Conservation (phyloP, 768 basidiomycete species). For the Mycena floridula region DNA sequence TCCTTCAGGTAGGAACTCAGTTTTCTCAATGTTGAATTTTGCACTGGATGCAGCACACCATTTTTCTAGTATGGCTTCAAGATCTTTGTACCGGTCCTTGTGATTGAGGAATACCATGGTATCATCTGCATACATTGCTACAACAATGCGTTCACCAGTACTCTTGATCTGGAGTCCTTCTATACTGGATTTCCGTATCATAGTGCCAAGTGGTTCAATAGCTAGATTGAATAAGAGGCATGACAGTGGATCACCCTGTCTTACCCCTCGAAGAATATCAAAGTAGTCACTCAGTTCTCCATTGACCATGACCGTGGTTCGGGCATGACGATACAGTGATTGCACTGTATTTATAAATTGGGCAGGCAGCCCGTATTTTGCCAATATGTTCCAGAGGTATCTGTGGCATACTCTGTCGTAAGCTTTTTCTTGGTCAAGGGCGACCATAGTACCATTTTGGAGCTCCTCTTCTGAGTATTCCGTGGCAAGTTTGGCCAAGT, state of each 20-base stretch:
- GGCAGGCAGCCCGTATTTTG: background rate
- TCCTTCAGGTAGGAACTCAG: conserved; percentile 23
- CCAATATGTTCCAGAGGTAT: background rate
- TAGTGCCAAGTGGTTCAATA: too few species aligned
- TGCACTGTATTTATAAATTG: background rate
- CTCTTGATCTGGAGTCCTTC: background rate
- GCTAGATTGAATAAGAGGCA: too few species aligned
- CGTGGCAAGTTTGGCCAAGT: background rate
- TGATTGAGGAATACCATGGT: too few species aligned
- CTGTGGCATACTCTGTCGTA: too few species aligned
- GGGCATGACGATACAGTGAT: background rate
- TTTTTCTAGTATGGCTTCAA: conserved; percentile 6
- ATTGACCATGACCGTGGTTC: background rate
- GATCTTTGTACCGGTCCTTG: conserved; percentile 2
- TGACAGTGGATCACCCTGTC: conserved; percentile 12
- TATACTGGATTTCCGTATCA: conserved; percentile 1
- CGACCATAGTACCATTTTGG: background rate
- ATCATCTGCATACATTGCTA: too few species aligned
- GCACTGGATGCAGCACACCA: conserved; percentile 25
- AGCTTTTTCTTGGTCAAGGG: too few species aligned
- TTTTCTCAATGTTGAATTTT: conserved; percentile 22
- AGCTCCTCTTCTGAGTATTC: background rate
- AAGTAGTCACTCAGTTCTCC: background rate
- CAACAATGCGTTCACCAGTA: background rate
- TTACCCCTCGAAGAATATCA: conserved; percentile 3